Conservation (phyloP, 2,329 filamentous ascomycete species). For the Clarireedia sp. region DNA sequence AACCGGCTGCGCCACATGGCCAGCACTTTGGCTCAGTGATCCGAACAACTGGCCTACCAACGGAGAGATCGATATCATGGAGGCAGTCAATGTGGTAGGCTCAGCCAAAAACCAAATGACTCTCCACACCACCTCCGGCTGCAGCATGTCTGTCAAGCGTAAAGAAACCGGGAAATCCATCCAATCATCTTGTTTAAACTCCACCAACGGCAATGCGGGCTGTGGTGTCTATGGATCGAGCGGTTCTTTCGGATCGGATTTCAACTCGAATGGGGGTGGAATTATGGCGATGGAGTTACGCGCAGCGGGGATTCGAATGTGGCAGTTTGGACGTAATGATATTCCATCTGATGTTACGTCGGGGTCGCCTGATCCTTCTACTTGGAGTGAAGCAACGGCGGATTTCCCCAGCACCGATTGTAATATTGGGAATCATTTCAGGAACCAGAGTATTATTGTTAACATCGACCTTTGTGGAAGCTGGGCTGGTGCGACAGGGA, state of each 20-base stretch:
- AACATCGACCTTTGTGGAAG: conserved; percentile 81
- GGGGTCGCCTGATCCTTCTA: conserved; percentile 35
- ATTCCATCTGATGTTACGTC: conserved; percentile 39
- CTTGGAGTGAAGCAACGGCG: conserved; percentile 39
- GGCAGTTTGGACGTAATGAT: conserved; percentile 39
- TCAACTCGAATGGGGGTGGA: conserved; percentile 44
- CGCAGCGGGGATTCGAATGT: conserved; percentile 38
- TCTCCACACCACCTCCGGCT: conserved; percentile 39
- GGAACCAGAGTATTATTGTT: conserved; percentile 67
- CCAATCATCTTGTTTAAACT: conserved; percentile 38
- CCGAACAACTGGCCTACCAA: conserved; percentile 49
- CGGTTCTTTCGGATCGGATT: conserved; percentile 40
- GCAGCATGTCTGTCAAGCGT: conserved; percentile 34
- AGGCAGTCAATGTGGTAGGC: conserved; percentile 37
- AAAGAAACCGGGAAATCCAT: conserved; percentile 42
- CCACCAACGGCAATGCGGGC: conserved; percentile 34
- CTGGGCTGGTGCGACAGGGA: conserved; percentile 61
- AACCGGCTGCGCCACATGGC: conserved; percentile 45
- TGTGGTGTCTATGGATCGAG: conserved; percentile 36
- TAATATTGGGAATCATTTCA: conserved; percentile 63
- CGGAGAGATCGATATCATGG: conserved; percentile 51
- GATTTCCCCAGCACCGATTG: conserved; percentile 50
- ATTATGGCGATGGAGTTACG: conserved; percentile 43
- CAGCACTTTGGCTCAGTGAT: conserved; percentile 57
- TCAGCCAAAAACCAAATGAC: conserved; percentile 37